A percentile compares a stretch with the other conserved stretches of the same genome.
phyloP scores from a whole-genome alignment of 2,329 filamentous ascomycete species.

The Orbilia quercus region DNA sequence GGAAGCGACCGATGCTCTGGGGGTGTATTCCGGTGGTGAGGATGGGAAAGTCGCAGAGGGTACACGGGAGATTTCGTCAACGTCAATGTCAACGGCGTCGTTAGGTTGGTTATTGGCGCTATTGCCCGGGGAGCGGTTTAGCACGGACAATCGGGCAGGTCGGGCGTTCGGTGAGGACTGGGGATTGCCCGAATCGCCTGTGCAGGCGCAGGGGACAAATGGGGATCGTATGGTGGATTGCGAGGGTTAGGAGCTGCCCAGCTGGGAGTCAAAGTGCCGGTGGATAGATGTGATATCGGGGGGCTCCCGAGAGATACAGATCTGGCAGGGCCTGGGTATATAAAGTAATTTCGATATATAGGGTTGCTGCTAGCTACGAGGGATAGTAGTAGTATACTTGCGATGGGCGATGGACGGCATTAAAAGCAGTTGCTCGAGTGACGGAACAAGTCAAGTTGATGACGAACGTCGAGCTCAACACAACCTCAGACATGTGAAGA shows the following conservation, averaged over 20 bases:
- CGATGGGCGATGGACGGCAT: not conserved
- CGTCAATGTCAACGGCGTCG: no score
- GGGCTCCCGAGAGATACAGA: not conserved
- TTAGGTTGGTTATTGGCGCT: conserved; percentile 7
- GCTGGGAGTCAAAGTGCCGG: conserved; percentile 16
- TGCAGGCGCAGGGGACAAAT: conserved; percentile 52
- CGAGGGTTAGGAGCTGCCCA: conserved; percentile 41
- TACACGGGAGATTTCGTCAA: conserved; percentile 43
- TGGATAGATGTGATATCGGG: not conserved
- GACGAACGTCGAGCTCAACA: conserved; percentile 6
- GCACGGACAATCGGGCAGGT: conserved; percentile 54
- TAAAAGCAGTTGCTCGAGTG: not conserved
- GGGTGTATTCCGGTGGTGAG: conserved; percentile 44
- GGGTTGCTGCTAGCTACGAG: no score
- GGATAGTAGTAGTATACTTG: not conserved
- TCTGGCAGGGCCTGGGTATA: no score
- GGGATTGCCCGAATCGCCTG: conserved; percentile 52
- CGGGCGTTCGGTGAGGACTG: conserved; percentile 48
- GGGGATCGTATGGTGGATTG: conserved; percentile 52
- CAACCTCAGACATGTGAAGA: conserved; percentile 8
- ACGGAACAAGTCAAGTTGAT: not conserved
- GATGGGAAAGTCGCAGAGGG: conserved; percentile 17
- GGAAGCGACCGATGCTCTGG: conserved; percentile 39
- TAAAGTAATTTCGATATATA: no score
- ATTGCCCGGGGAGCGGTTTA: conserved; percentile 15